Evolutionary conservation across 2,329 filamentous ascomycete species (phyloP), one percentile per base, ranked within the genome.

Genomic region (Cladobotryum mycophilum): DNA sequence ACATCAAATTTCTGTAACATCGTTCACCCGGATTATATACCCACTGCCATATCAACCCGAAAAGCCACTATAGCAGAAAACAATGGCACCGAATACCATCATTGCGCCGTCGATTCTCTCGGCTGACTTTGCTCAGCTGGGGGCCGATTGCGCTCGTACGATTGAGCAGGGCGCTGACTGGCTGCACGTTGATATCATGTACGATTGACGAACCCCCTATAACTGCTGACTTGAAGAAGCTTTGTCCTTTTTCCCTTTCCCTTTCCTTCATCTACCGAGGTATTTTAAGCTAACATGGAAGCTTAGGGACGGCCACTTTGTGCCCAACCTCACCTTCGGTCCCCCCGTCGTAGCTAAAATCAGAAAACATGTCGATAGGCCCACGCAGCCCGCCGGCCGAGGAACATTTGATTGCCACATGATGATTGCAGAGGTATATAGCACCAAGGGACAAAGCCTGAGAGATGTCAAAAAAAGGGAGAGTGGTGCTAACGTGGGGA

Each of bases 371-470:
- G 91, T 99, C 61, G 85, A 89, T 51, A 78, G 79, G 59, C 91
- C 90, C 3, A 76, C 76, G 38, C 74, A 79, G 47, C 79, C 79
- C 34, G 76, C 86, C 59, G 90, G 88, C 48, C 87, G 85, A 61
- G 93, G 93, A 55, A 97, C 92, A 13, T 99, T 99, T 68, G 93
- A 99, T 72, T 99, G 93, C 79, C 93, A 99, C 73, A 97, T 99
- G 93, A 99, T 99, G 93, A 95, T 99, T 66, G 84, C 89, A 63
- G 92, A 99, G 86, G 89, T 92, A n/a, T 14, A 12, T 30, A 30
- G 6, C 2, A 8, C 25, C 25, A 30, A 6, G 6, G 25, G 25
- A 30, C 8, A 3, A 20, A 20, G 5, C 20, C 20, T 20, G 20
- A 20, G 20, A 20, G 20, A 5, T 20, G 3, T 20, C 20, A 5